Base-by-base conservation (phyloP, 2,329 filamentous ascomycete genomes). In the Xylaria sp. region DNA sequence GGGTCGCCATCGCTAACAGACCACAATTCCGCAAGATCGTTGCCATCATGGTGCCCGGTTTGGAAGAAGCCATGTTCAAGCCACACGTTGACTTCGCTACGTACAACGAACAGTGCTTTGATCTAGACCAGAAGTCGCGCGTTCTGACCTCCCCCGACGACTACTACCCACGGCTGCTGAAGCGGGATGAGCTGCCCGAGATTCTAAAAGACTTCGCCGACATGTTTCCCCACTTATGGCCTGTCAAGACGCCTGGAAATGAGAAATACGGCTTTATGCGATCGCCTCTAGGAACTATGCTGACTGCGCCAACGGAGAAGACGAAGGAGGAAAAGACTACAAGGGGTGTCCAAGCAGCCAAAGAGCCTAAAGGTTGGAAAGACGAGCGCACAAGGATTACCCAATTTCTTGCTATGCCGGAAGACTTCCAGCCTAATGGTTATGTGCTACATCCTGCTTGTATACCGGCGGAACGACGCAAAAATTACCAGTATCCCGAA, bases 61-160 rank as follows among this genome's bases (percentile, higher is more conserved):
- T 99, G 28, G 95, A 98, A 77, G 88, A 93, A 75, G 92, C 89
- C 70, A 96, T 98, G 92, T 97, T 98, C 81, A 88, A 92, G 78
- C 85, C 88, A 13, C 77, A 80, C 44, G 83, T 86, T 44, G 81
- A 89, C 71, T 85, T 85, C 58, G 77, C 80, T 10, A 80, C 77
- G 1, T 88, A 85, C 74, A 83, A 84, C 51, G 77, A 81, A 28
- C 69, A 73, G 69, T 71, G 70, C 63, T 63, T 75, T 58, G 74
- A 77, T 26, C 73, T 75, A 65, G 68, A 74, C 23, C 77, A 78
- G 58, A 76, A 77, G 40, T 76, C 81, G 20, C 76, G 81, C 49
- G 71, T 79, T 15, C 70, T 75, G n/a, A 82, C 82, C 1, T 84
- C 84, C 2, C 86, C 87, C 1, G 88, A 90, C 73, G 85, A 88